Evolutionary conservation across 208 protist genomes (phyloP), one percentile per base, ranked within the genome.

Genomic region (Trypanosoma vivax): DNA sequence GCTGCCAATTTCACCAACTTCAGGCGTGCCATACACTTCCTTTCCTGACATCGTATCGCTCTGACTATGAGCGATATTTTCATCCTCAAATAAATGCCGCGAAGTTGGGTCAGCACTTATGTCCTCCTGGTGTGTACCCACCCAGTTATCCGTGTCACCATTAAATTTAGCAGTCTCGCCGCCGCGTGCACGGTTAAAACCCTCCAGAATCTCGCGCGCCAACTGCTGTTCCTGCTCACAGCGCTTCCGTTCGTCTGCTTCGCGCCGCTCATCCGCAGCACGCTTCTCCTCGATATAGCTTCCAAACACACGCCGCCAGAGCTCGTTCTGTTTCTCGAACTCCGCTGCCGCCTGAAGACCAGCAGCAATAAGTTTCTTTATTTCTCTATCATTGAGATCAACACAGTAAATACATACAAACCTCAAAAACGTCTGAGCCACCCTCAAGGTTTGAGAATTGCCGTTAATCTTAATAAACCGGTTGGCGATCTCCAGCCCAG

Each of bases 391-490:
- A 53, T 88, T 78, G 25, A 79, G 41, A 45, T 75, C 54, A 23
- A 86, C 54, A 49, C 73, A 85, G 56, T 75, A 81, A 21, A 40
- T 57, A 42, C 75, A 71, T 19, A 76, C 64, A 10, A 54, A 69
- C 43, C 73, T 70, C 11, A 87, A 57, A 42, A 76, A 45, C 50
- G 56, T 43, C 46, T 48, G 39, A 4, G 58, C 45, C 10, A 70
- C 25, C 19, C 53, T 60, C 54, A 77, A 70, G 6, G 37, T 23
- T 47, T 50, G 63, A 1, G 69, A 72, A 1, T 33, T 23, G 9
- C 60, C n/a, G 14, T 60, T 38, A 7, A 35, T 5, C 9, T 57
- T 23, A 3, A 73, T 39, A 54, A 88, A 74, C 31, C 64, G 38
- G 21, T 31, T 40, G 3, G 80, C 70, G 0, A 60, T 61, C 10